Evolutionary conservation across 148 eudicot species (phyloP), one percentile per base, ranked within the genome.

Genomic region (Spergularia bocconei): DNA sequence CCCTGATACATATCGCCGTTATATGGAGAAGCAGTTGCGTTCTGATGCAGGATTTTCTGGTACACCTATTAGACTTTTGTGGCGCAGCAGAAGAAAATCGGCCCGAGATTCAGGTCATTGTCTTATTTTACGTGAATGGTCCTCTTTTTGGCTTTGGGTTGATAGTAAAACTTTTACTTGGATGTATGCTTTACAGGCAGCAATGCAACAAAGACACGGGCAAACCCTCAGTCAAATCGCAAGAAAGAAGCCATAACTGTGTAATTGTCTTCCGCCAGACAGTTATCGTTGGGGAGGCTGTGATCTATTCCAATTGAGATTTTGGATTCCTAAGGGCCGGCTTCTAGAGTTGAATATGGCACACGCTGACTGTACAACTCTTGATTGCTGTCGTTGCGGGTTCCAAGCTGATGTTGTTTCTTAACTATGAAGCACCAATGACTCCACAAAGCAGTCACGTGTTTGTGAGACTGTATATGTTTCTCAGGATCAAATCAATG

Each of bases 21-120:
- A 91, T 76, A 96, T 96, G 97, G 99, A 96, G 85, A 96, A 96
- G 90, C 98, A 96, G 83, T 83, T 96, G 54, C 90, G 98, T 63
- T 23, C 88, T 53, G 87, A 93, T 87, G 98, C 93, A 15, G 99
- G 99, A 7, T 96, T 86, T 82, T 66, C 87, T 73, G 99, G 99
- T 59, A 87, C 99, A 52, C 99, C 99, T 11, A 92, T 96, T 75
- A 92, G 99, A 65, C 99, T 96, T 77, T 75, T 96, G 69, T 96
- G 99, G 99, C 98, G 99, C 76, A 92, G 94, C 85, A 86, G 97
- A 80, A 90, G 85, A 82, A 96, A 85, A 87, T 36, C 77, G 36
- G 80, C 83, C 51, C 89, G 75, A 80, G 84, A 72, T 83, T 75
- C 83, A 68, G 94, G 91, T 91, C 50, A 55, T 61, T 65, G 5